phyloP scores from a whole-genome alignment of 495 filamentous ascomycete genomes.

The Thermothielavioides terrestris region DNA sequence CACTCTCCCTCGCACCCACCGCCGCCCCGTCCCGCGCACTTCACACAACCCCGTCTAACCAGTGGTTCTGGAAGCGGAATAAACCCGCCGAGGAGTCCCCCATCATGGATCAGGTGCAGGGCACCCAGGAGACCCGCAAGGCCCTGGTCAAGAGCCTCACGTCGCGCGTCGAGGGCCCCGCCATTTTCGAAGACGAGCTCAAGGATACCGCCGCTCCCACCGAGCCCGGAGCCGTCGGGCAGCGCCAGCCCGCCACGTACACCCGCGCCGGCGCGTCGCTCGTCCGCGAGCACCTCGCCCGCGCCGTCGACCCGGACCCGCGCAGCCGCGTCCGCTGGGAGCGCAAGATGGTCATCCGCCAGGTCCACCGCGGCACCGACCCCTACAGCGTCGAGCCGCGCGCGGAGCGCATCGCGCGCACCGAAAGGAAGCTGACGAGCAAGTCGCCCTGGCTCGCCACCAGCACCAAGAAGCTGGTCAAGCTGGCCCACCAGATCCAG shows the following conservation, averaged over 20 bases:
- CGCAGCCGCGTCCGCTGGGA: conserved; percentile 59
- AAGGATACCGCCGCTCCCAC: conserved; percentile 13
- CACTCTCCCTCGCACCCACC: conserved; percentile 15
- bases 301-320: conserved; percentile 63
- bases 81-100: conserved; percentile 1
- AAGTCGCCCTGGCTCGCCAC: conserved; percentile 66
- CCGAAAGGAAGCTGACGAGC: conserved; percentile 59
- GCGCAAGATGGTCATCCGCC: conserved; percentile 69
- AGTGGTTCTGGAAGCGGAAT: conserved; percentile 23
- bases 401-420: conserved; percentile 53
- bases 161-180: conserved; percentile 30
- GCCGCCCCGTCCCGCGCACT: conserved; percentile 17
- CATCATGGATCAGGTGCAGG: conserved; percentile 3
- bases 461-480: conserved; percentile 76
- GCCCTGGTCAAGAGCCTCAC: conserved; percentile 24
- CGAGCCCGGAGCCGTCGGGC: neutral
- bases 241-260: neutral
- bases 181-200: conserved; percentile 54
- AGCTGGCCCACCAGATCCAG: conserved; percentile 73
- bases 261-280: conserved; percentile 9
- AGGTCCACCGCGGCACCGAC: conserved; percentile 40
- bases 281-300: conserved; percentile 42
- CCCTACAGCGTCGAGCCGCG: conserved; percentile 58
- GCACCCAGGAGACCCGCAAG: conserved; percentile 21
- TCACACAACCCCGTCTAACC: conserved; percentile 26